Evolutionary conservation across 768 basidiomycete genomes (phyloP), one percentile per base, ranked within the genome.

Genomic region (Termitomyces sp.): DNA sequence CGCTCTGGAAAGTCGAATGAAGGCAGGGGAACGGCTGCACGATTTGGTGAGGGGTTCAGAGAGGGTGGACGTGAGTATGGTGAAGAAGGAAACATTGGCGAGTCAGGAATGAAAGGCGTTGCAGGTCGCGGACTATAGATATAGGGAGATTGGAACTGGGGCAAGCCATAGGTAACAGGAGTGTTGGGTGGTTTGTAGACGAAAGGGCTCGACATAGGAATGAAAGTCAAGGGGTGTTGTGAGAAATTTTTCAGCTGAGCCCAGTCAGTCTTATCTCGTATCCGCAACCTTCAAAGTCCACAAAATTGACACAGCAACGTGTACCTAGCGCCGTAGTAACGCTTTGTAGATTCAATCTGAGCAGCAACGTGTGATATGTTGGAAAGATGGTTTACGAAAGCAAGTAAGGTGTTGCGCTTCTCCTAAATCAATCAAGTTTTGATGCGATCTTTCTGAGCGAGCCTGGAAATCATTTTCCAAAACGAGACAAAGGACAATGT

Each of bases 81-180:
- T 1, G 61, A 59, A 28, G 41, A 16, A 11, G 61, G 61, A 40
- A 45, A 56, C 13, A 51, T 22, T 0, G 52, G 14, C 0, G 58
- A 38, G 43, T 59, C 58, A 13, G 62, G 62, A 22, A 62, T 50
- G 56, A 62, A 62, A 3, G 62, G 59, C 14, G 59, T 60, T 16
- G 53, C 20, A 3, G 48, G 4, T n/a, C 45, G 36, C 3, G 62
- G 59, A 1, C 40, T 53, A 16, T 47, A n/a, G 22, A 6, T 38
- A 26, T 60, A 62, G 9, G 62, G 62, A 20, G 56, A 55, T 7
- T 59, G 45, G 16, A 40, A 59, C 18, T 54, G 47, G n/a, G 18
- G 24, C 1, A 35, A 14, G 11, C 22, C 41, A 32, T 62, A 60
- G 7, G 35, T 30, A 5, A 35, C 32, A n/a, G 58, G 56, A 13